Evolutionary conservation across 768 basidiomycete species (phyloP).

Genomic region (Tubosaeta sp.): DNA sequence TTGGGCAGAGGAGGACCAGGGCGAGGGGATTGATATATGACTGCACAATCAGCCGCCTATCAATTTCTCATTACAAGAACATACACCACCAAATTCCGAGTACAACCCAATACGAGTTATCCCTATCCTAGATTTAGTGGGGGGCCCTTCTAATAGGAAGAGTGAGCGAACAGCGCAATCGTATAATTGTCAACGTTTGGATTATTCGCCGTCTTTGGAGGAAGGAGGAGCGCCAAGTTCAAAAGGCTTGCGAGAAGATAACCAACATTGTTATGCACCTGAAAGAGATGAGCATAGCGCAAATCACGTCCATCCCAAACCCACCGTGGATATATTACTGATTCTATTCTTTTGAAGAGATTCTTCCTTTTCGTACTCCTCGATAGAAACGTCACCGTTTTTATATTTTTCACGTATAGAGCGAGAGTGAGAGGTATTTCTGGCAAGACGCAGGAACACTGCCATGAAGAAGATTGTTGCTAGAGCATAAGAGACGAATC

Average conservation of each 20-base stretch:
- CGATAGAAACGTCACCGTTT: slow-evolving; percentile 51
- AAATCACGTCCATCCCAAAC: no score
- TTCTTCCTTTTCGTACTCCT: slow-evolving; percentile 70
- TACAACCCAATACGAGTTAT: slow-evolving; percentile 73
- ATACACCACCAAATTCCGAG: slow-evolving; percentile 87
- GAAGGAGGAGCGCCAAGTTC: slow-evolving; percentile 68
- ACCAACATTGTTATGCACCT: slow-evolving; percentile 77
- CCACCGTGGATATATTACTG: slow-evolving; percentile 78
- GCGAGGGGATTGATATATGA: slow-evolving; percentile 81
- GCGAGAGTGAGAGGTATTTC: slow-evolving; percentile 67
- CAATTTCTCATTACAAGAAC: slow-evolving; percentile 18
- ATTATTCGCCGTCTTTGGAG: slow-evolving; percentile 39
- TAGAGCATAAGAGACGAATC: slow-evolving; percentile 75
- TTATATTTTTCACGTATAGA: slow-evolving; percentile 52
- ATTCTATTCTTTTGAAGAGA: slow-evolving; percentile 81
- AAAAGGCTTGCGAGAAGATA: slow-evolving; percentile 62
- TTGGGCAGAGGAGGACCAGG: slow-evolving; percentile 77
- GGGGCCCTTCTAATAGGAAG: not conserved
- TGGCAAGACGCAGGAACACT: slow-evolving; percentile 72
- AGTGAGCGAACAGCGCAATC: slow-evolving; percentile 54
- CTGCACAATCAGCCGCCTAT: slow-evolving; percentile 30
- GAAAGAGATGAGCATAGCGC: no score
- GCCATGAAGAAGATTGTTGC: slow-evolving; percentile 80
- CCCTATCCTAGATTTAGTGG: slow-evolving; percentile 34
- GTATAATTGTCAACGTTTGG: slow-evolving; percentile 72